Base-by-base conservation (phyloP, 2,329 filamentous ascomycete genomes). In the Alternaria alternata region DNA sequence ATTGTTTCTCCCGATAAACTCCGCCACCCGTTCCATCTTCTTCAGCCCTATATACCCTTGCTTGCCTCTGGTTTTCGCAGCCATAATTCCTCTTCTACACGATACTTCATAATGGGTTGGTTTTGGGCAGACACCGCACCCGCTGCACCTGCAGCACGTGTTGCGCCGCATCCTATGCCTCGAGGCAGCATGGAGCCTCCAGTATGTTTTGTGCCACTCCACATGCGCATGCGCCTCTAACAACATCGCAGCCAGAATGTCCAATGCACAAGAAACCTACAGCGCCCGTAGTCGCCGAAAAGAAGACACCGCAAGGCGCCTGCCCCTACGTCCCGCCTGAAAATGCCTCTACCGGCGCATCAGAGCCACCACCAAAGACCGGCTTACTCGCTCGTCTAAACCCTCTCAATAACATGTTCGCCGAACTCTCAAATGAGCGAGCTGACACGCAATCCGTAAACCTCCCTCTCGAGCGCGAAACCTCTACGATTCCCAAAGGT, bases 351-450 rank as follows among this genome's bases (percentile, higher is more conserved):
- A 79, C 80, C 57, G 73, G 74, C 6, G 54, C 73, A 41, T 68
- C 71, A 7, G 26, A 64, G 76, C 62, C 69, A 54, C 62, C 75
- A n/a, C 65, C 74, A 28, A 75, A 71, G 54, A 76, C 80, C 42
- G 87, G 87, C 0, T 85, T 86, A 39, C 81, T 89, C 57, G 88
- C 88, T n/a, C 89, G 86, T 70, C 81, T 91, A 43, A 92, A 92
- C 71, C 89, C 89, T 5, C 85, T 99, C 54, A 99, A 99, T 83
- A 97, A 94, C 84, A 99, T 99, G 94, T 96, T 96, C 78, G 85
- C 87, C 41, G 88, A 90, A 63, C 84, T 98, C 46, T 94, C 94
- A 7, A 94, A 98, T 81, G 86, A 88, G 30, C 91, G 87, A 49
- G 88, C 92, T 3, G 83, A 88, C 0, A 84, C 91, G 64, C 95